Conservation (phyloP, 768 basidiomycete species). For the Suillus ampliporus region DNA sequence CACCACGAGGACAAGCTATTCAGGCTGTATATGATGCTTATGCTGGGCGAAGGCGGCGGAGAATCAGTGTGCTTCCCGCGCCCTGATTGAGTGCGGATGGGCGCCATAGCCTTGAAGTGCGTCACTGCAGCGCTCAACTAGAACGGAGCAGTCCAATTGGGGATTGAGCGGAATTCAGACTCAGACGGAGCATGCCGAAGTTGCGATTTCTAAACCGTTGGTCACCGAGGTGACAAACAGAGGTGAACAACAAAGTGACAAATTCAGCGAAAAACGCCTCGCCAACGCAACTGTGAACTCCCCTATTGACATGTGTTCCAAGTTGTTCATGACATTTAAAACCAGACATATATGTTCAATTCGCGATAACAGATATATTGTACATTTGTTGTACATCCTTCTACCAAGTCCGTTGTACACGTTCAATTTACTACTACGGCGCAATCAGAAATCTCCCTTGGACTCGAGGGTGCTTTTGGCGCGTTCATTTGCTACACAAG, state of each 20-base stretch:
- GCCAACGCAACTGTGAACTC: not conserved
- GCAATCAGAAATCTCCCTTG: conserved; percentile 25
- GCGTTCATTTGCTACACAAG: conserved; percentile 19
- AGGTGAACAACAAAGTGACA: not conserved
- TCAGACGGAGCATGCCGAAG: not conserved
- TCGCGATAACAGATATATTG: no score
- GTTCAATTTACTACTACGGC: not conserved
- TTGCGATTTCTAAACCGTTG: not conserved
- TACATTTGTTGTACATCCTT: not conserved
- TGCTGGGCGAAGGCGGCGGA: no score
- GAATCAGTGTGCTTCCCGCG: not conserved
- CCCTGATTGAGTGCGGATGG: not conserved
- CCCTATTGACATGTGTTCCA: no score
- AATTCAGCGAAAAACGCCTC: not conserved
- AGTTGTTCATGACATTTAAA: no score
- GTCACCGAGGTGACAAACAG: no score
- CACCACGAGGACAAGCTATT: no score
- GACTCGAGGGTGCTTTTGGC: conserved; percentile 15
- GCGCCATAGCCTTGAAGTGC: not conserved
- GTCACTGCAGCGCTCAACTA: not conserved
- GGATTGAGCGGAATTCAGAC: not conserved
- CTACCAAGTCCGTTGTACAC: no score
- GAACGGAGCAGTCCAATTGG: not conserved
- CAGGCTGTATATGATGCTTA: no score
- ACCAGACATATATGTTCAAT: no score